phyloP scores from a whole-genome alignment of 176 grass and related monocot species.

The Avena sativa region DNA sequence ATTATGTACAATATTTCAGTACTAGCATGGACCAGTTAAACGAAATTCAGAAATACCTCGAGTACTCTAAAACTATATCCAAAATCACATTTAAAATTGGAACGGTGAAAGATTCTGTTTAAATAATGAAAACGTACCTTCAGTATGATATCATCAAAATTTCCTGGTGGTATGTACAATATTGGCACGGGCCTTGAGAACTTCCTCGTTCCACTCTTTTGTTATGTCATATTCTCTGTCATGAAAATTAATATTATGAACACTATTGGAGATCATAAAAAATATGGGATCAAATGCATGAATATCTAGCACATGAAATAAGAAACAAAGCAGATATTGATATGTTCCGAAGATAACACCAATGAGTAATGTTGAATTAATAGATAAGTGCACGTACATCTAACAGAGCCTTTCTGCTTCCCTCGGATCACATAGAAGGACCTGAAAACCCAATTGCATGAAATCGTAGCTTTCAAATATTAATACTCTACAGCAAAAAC shows the following conservation, averaged over 20 bases:
- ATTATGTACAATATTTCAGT: neutral
- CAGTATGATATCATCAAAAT: conserved; percentile 85
- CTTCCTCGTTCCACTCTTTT: conserved; percentile 77
- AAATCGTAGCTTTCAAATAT: too few species aligned
- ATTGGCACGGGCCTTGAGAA: conserved; percentile 82
- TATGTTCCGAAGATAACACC: neutral
- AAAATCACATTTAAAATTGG: too few species aligned
- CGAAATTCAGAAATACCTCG: too few species aligned
- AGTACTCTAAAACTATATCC: too few species aligned
- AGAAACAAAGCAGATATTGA: neutral
- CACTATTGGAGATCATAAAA: neutral
- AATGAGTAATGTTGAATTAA: neutral
- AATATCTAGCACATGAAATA: neutral
- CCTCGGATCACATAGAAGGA: too few species aligned
- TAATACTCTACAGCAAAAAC: too few species aligned
- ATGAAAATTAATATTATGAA: neutral
- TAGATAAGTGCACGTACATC: too few species aligned
- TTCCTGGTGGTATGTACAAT: conserved; percentile 82
- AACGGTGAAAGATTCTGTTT: neutral
- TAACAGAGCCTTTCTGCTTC: too few species aligned
- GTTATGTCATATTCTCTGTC: conserved; percentile 80
- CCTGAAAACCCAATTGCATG: too few species aligned
- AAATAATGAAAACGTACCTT: neutral
- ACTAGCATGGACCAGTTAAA: neutral
- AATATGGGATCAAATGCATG: neutral